Percentiles rank a stretch among this genome's conserved stretches.
Conservation (phyloP, 2,329 filamentous ascomycete species). For the Fusarium sp. region DNA sequence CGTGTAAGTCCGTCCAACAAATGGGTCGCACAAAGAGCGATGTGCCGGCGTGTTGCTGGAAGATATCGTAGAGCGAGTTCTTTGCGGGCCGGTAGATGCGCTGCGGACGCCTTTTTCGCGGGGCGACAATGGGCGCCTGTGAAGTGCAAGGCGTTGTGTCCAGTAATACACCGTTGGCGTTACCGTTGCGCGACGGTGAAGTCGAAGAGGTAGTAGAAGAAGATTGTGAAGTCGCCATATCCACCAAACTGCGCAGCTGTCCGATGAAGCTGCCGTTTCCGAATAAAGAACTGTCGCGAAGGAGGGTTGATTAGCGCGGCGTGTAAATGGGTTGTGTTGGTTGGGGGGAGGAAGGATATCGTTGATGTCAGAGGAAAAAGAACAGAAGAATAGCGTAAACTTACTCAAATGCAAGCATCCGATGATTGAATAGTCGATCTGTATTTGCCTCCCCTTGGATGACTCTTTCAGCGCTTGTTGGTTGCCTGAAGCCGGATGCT, state of each 20-base stretch:
- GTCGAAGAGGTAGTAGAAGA: conserved; percentile 12
- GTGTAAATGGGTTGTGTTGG: background rate
- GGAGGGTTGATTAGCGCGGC: conserved; percentile 16
- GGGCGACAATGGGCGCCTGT: conserved; percentile 32
- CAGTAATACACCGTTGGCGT: conserved; percentile 6
- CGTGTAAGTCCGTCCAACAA: conserved; percentile 64
- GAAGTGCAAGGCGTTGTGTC: conserved; percentile 41
- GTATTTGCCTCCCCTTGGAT: background rate
- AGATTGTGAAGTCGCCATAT: conserved; percentile 39
- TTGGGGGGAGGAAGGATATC: background rate
- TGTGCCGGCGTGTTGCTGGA: conserved; percentile 57
- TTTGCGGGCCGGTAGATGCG: conserved; percentile 53
- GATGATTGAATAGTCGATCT: conserved; percentile 2
- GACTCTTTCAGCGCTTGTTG: conserved; percentile 29
- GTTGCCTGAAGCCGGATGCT: conserved; percentile 28
- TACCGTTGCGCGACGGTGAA: conserved; percentile 11
- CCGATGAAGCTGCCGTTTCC: conserved; percentile 41
- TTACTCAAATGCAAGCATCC: conserved; percentile 46
- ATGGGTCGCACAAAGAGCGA: conserved; percentile 63
- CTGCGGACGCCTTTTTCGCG: conserved; percentile 40
- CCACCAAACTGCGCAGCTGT: conserved; percentile 44
- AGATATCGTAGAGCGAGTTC: conserved; percentile 62
- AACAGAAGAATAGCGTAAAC: conserved; percentile 6
- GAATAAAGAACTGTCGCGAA: conserved; percentile 35
- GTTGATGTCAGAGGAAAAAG: background rate